Base-by-base conservation (phyloP, 768 basidiomycete species). In the Tephrocybe sp. region DNA sequence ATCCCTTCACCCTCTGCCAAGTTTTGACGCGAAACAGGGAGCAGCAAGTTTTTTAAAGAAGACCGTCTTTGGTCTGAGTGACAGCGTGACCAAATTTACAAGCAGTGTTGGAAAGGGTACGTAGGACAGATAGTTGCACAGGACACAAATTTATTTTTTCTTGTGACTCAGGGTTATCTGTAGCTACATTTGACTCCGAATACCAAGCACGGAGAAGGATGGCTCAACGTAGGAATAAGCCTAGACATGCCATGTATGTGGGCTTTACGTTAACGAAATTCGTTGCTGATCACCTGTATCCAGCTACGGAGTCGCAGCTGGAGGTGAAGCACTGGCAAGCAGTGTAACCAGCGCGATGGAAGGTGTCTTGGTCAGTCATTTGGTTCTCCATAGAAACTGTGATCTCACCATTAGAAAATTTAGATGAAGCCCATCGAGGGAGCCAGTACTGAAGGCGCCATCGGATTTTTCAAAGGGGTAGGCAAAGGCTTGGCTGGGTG, bases 1-100 rank as follows among this genome's bases (percentile, higher is more conserved):
- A 11, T 29, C 27, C 27, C 55, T 54, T 50, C 36, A 3, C 23
- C n/a, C 33, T 18, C 7, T 46, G n/a, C 38, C 19, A 34, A 13
- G 29, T 41, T 29, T 50, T 18, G 37, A 42, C 27, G 21, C 21
- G 1, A 49, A 13, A 37, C 58, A 94, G 88, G 97, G 97, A 38
- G 95, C 95, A 0, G 93, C 94, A 6, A 97, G 94, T 64, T 94
- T 99, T 58, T 89, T 97, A 47, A 98, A 98, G 75, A 99, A 99
- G 73, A 97, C 95, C 0, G 91, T 98, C 6, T 99, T 98, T 59
- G 97, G 97, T 30, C 65, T 99, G 36, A 89, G 90, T 27, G 95
- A 99, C 61, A 95, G 92, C 63, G 75, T 99, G 64, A 94, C 94
- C n/a, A 98, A 97, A 68, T 87, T 99, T 61, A 98, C 97, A 1